Percentiles rank a stretch among this genome's conserved stretches.
phyloP scores from a whole-genome alignment of 352 stramenopile species.

The Phytopythium litorale region DNA sequence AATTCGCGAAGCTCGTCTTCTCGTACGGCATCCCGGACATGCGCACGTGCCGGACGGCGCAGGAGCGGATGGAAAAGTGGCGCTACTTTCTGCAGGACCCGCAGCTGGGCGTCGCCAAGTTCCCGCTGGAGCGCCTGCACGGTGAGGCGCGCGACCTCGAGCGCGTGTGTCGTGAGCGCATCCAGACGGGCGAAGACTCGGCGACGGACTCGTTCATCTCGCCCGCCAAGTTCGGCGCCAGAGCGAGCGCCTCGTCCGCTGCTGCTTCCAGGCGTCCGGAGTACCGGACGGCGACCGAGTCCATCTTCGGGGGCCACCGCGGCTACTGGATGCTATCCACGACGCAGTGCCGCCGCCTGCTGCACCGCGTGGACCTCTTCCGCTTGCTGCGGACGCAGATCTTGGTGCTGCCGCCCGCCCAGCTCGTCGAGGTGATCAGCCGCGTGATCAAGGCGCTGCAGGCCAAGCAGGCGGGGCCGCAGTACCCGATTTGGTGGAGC shows the following conservation, averaged over 20 bases:
- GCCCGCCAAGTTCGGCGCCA: background rate
- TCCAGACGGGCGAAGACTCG: background rate
- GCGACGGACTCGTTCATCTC: background rate
- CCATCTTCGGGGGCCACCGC: constrained; percentile 60
- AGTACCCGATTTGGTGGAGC: constrained; percentile 72
- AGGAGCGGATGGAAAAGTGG: constrained; percentile 70
- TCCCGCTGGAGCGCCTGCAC: constrained; percentile 42
- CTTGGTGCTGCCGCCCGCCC: constrained; percentile 49
- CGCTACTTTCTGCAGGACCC: constrained; percentile 69
- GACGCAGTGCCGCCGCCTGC: constrained; percentile 52
- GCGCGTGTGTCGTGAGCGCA: constrained; percentile 43
- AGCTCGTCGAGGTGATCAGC: constrained; percentile 59
- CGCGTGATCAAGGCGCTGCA: constrained; percentile 39
- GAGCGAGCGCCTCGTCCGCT: background rate
- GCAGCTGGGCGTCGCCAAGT: constrained; percentile 29
- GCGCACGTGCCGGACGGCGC: constrained; percentile 41
- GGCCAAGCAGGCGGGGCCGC: constrained; percentile 11
- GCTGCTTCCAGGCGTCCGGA: background rate
- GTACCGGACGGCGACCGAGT: constrained; percentile 8
- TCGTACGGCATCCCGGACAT: constrained; percentile 74
- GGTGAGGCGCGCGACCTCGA: constrained; percentile 62
- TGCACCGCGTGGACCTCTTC: constrained; percentile 83
- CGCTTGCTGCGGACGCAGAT: constrained; percentile 66
- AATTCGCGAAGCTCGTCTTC: constrained; percentile 79
- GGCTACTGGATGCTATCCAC: constrained; percentile 57